These are phyloP conservation scores for Fraxinus sp. DNA, from an alignment of 305 asterid species.

Conservation along the genomic window DNA sequence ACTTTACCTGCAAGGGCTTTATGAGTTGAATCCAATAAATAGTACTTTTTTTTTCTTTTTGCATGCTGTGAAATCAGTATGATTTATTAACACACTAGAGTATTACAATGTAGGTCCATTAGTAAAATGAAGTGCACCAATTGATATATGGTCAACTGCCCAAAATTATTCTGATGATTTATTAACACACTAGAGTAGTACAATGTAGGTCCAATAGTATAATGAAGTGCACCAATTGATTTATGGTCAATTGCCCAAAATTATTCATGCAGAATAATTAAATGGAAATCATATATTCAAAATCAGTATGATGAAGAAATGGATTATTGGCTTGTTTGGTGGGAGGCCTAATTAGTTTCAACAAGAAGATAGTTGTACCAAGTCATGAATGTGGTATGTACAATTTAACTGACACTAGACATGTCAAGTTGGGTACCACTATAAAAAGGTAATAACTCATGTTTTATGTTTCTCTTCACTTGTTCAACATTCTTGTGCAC, in stretches of 20 bases:
- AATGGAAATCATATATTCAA: slow-evolving; percentile 7
- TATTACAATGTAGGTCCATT: neutral
- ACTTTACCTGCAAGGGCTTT: slow-evolving; percentile 13
- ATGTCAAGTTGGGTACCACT: neutral
- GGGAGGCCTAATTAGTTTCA: slow-evolving; percentile 15
- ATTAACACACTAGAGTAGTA: no score
- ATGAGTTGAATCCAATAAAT: slow-evolving; percentile 16
- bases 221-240: no score
- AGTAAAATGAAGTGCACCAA: neutral
- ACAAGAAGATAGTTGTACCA: slow-evolving; percentile 6
- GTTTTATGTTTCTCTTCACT: neutral
- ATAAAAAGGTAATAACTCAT: neutral
- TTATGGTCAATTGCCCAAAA: neutral
- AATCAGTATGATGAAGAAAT: slow-evolving; percentile 23
- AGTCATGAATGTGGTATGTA: slow-evolving; percentile 1
- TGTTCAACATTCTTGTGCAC: neutral
- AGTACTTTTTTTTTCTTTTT: neutral
- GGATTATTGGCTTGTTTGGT: slow-evolving; percentile 12
- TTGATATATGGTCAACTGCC: neutral
- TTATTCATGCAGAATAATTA: slow-evolving; percentile 19
- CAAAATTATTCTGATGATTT: no score
- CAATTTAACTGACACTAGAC: neutral
- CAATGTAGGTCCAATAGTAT: no score
- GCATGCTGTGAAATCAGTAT: neutral
- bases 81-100: neutral